These are phyloP conservation scores for Mrakia hoshinonis DNA, from an alignment of 768 basidiomycete genomes.

Conservation along the genomic window DNA sequence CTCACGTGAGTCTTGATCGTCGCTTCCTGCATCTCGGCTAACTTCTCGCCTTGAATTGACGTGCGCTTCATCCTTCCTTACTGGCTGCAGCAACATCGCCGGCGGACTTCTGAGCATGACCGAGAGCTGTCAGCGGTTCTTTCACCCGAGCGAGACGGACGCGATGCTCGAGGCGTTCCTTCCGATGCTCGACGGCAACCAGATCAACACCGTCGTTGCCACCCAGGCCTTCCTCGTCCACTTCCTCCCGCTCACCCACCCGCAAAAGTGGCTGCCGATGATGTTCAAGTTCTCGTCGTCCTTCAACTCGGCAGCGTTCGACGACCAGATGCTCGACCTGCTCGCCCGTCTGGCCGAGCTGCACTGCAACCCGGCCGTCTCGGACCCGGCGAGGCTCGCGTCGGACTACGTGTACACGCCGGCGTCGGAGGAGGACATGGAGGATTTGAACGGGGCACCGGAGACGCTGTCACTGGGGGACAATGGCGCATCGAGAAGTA, in stretches of 20 bases:
- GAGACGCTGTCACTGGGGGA: slow-evolving; percentile 31
- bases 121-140: slow-evolving; percentile 60
- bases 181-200: slow-evolving; percentile 64
- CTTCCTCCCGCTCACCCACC: slow-evolving; percentile 76
- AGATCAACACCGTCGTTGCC: slow-evolving; percentile 53
- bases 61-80: not conserved
- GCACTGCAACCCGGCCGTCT: slow-evolving; percentile 52
- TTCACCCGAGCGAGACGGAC: slow-evolving; percentile 74
- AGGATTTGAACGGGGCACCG: slow-evolving; percentile 26
- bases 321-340: slow-evolving; percentile 81
- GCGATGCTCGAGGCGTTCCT: slow-evolving; percentile 84
- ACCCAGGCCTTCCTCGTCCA: slow-evolving; percentile 78
- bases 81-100: slow-evolving; percentile 37
- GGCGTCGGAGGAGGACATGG: slow-evolving; percentile 36
- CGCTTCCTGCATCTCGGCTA: not conserved
- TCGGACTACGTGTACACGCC: slow-evolving; percentile 22
- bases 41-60: too few species aligned
- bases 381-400: slow-evolving; percentile 20
- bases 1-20: slow-evolving; percentile 34
- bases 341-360: slow-evolving; percentile 66
- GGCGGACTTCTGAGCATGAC: slow-evolving; percentile 42
- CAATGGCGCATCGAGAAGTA: slow-evolving; percentile 11
- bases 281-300: slow-evolving; percentile 79
- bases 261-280: slow-evolving; percentile 62
- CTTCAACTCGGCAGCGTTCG: slow-evolving; percentile 78